Percentiles rank a stretch among this genome's conserved stretches.
phyloP scores from a whole-genome alignment of 2,329 filamentous ascomycete species.

The Alternaria triticina region DNA sequence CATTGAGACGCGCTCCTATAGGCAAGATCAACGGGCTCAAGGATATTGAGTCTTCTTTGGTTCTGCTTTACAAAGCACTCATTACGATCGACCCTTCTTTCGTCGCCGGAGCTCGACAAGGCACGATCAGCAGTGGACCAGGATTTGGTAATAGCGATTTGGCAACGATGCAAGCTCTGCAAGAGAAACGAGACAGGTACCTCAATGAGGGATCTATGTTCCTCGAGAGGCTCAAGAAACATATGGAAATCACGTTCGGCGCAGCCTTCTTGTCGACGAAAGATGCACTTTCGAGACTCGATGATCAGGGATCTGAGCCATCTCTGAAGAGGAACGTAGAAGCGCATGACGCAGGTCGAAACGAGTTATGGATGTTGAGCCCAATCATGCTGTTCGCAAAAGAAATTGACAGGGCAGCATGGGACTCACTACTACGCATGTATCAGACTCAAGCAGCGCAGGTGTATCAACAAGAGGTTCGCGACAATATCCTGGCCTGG shows the following conservation, averaged over 20 bases:
- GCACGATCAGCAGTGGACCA: slow-evolving; percentile 51
- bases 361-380: slow-evolving; percentile 84
- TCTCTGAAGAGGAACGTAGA: slow-evolving; percentile 68
- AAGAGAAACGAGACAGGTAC: slow-evolving; percentile 93
- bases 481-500: slow-evolving; percentile 77
- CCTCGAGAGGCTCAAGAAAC: slow-evolving; percentile 78
- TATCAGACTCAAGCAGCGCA: slow-evolving; percentile 80
- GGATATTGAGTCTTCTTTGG: slow-evolving; percentile 77
- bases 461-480: slow-evolving; percentile 83
- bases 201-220: slow-evolving; percentile 76
- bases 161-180: slow-evolving; percentile 88
- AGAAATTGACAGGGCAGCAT: slow-evolving; percentile 81
- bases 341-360: slow-evolving; percentile 74
- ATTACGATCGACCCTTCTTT: slow-evolving; percentile 88
- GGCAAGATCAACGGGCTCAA: slow-evolving; percentile 73
- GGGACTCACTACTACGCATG: slow-evolving; percentile 77
- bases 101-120: slow-evolving; percentile 56
- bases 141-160: slow-evolving; percentile 76
- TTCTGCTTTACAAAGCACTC: slow-evolving; percentile 90
- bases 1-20: slow-evolving; percentile 75
- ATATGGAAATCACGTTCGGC: slow-evolving; percentile 82
- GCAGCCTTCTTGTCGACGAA: slow-evolving; percentile 74
- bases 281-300: slow-evolving; percentile 60
- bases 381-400: slow-evolving; percentile 86
- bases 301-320: slow-evolving; percentile 54